Base-by-base conservation (phyloP, 257 asterid species). In the Solanum sejunctum region DNA sequence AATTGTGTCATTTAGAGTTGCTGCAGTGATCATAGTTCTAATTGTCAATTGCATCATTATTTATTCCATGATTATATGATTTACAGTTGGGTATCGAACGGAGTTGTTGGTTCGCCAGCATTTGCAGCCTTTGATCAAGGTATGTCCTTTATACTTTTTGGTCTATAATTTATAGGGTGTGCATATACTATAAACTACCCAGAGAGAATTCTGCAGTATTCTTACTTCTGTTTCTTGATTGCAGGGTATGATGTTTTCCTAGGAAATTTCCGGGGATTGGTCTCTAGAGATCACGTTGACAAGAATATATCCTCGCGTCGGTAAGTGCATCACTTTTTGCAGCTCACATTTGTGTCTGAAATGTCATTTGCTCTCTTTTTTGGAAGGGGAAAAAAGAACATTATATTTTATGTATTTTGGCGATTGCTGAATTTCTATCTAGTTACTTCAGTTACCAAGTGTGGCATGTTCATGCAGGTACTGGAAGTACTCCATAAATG, bases 91-190 rank as follows among this genome's bases (percentile, higher is more conserved):
- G 98, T 97, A 82, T 92, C 98, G 70, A 97, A 97, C 73, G 98
- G 99, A 61, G 95, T 97, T 17, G 96, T 95, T 85, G 99, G 99
- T 81, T 97, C 99, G 84, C 99, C 99, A 85, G 98, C 99, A 85
- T 97, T 97, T 92, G 99, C 99, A 39, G 99, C 99, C 84, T 97
- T 88, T 66, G 98, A 97, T 93, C 98, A 97, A 93, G 99, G 99
- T 97, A 89, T 70, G 89, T 84, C 72, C 75, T 58, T 7, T 57
- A 82, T 86, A 71, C 82, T 18, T 18, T 67, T 13, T 64, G 45
- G 70, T 52, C 28, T 70, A 11, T 54, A 51, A 32, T 83, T 45
- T 23, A 45, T 83, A 18, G 56, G 57, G 56, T 32, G 61, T 52
- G 61, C 69, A 10, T 36, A 47, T 69, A 55, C 26, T 16, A 12